Percentiles rank a stretch among this genome's conserved stretches.
Conservation (phyloP, 768 basidiomycete species). For the Galerina sulciceps region DNA sequence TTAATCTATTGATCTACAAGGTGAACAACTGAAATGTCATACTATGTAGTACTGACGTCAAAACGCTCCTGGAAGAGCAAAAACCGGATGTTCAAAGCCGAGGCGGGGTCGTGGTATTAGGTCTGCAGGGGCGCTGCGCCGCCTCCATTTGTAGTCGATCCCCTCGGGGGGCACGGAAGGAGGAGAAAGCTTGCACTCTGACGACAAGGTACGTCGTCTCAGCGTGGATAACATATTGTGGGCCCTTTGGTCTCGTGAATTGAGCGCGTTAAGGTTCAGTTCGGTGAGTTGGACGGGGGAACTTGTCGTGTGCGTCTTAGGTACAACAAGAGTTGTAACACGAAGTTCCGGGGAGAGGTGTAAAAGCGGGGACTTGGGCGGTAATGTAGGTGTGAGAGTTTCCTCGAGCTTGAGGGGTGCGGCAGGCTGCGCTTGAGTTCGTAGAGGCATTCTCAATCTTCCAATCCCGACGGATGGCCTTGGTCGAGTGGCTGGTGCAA, state of each 20-base stretch:
- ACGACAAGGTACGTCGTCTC: constrained; percentile 54
- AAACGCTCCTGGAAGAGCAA: constrained; percentile 64
- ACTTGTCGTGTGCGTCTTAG: constrained; percentile 40
- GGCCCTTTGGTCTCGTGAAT: constrained; percentile 59
- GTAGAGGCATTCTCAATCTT: constrained; percentile 46
- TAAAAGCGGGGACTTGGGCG: constrained; percentile 40
- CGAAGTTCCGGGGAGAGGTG: constrained; percentile 43
- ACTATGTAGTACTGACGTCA: constrained; percentile 27
- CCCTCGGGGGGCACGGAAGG: constrained; percentile 7
- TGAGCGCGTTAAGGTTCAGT: constrained; percentile 53
- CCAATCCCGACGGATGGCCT: constrained; percentile 37
- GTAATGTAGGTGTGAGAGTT: constrained; percentile 25
- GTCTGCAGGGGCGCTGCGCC: constrained; percentile 70
- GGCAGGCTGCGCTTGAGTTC: constrained; percentile 17
- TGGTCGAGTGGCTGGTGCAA: constrained; percentile 29
- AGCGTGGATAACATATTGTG: constrained; percentile 71
- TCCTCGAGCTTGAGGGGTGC: constrained; percentile 15
- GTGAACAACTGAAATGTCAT: background rate
- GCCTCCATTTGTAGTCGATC: constrained; percentile 41
- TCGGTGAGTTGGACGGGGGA: constrained; percentile 56
- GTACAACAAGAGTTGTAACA: constrained; percentile 52
- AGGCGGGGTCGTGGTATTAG: constrained; percentile 50
- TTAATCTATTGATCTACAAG: too few relatives aligned
- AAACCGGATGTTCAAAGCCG: constrained; percentile 63
- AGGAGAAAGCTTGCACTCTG: constrained; percentile 30